Evolutionary conservation across 164 flowering plant genomes (phyloP).

Genomic region (Umbellularia californica): DNA sequence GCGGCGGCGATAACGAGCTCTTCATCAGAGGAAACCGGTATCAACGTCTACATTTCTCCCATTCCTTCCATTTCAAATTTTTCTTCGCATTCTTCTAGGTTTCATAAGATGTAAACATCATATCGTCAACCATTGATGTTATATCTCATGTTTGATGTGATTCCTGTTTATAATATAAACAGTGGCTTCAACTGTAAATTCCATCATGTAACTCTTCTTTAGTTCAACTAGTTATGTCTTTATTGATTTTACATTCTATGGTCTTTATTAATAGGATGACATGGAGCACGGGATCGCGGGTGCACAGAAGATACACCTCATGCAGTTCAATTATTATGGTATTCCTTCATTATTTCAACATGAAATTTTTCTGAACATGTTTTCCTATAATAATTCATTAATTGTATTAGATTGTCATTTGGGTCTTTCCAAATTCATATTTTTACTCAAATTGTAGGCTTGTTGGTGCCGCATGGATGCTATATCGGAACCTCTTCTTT

Average conservation of each 20-base stretch:
- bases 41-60: background rate
- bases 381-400: background rate
- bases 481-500: conserved; percentile 62
- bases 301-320: conserved; percentile 68
- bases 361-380: background rate
- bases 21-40: conserved; percentile 85
- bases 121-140: no score
- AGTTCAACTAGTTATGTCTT: background rate
- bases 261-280: conserved; percentile 46
- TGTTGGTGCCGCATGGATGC: conserved; percentile 88
- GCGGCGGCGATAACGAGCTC: conserved; percentile 70
- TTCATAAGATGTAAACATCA: no score
- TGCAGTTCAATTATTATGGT: conserved; percentile 67
- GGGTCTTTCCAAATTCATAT: background rate
- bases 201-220: background rate
- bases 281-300: conserved; percentile 76
- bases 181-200: no score
- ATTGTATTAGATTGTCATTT: background rate
- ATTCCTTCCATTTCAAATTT: background rate
- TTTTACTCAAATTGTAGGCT: conserved; percentile 40
- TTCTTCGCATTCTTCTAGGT: no score
- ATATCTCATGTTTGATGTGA: no score
- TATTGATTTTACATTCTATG: background rate
- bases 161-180: no score
- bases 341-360: background rate